phyloP scores from a whole-genome alignment of 108 stramenopile species.

The Ochromonas danica region DNA sequence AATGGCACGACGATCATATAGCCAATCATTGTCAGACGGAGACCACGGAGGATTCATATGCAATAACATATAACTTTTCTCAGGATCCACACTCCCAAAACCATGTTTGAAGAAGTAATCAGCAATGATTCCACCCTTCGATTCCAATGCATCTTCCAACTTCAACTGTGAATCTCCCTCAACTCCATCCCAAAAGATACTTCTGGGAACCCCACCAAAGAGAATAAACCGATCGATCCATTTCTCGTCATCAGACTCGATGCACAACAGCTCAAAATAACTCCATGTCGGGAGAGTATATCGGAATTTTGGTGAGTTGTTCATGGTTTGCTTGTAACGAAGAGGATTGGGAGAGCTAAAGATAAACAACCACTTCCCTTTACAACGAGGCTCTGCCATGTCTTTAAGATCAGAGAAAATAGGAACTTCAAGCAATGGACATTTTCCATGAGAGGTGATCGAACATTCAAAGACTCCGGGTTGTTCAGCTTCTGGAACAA shows the following conservation, averaged over 20 bases:
- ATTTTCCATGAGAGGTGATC: too few species aligned
- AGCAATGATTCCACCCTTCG: neutral
- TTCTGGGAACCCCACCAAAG: neutral
- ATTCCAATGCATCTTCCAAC: neutral
- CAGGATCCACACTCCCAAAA: neutral
- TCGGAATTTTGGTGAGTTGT: neutral
- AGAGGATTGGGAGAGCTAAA: neutral
- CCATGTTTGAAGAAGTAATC: neutral
- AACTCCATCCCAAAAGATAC: neutral
- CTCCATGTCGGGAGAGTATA: neutral
- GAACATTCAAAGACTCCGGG: too few species aligned
- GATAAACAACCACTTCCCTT: neutral
- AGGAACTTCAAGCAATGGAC: neutral
- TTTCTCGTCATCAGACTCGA: neutral
- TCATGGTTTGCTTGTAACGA: neutral
- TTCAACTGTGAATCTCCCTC: neutral
- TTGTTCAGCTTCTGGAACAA: too few species aligned
- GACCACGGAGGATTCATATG: neutral
- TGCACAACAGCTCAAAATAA: neutral
- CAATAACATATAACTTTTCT: neutral
- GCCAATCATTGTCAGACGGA: neutral
- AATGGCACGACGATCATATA: neutral
- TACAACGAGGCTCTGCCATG: neutral
- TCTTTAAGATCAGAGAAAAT: neutral
- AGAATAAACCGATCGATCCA: neutral